Percentiles rank a stretch among this genome's conserved stretches.
Evolutionary conservation across 305 asterid genomes (phyloP).

Genomic region (Plantago lanceolata): DNA sequence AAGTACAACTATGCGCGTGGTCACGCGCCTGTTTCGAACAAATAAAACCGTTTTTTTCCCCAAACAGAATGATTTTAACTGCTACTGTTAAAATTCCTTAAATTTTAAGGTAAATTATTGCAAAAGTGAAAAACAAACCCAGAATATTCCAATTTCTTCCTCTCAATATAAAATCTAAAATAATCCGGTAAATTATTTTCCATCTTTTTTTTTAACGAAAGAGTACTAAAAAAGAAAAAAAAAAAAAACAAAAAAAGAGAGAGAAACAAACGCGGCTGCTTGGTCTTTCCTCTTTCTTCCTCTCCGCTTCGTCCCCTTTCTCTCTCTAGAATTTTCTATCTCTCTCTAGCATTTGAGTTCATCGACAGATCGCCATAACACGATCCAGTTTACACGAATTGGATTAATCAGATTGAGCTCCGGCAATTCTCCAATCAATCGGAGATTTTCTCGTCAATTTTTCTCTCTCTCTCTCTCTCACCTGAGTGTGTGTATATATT

Average conservation of each 20-base stretch:
- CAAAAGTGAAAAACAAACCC: background rate
- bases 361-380: slow-evolving; percentile 46
- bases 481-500: background rate
- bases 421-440: slow-evolving; percentile 10
- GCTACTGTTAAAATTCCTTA: background rate
- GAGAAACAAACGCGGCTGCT: slow-evolving; percentile 45
- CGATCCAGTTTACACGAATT: slow-evolving; percentile 40
- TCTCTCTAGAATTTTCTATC: slow-evolving; percentile 27
- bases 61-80: background rate
- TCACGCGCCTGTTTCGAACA: background rate
- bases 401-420: slow-evolving; percentile 23
- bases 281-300: slow-evolving; percentile 32
- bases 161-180: background rate
- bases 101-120: no score
- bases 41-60: background rate
- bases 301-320: slow-evolving; percentile 13
- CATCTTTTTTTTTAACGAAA: no score
- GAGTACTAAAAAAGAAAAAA: background rate
- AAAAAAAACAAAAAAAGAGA: background rate
- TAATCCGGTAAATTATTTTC: background rate
- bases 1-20: background rate
- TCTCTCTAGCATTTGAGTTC: slow-evolving; percentile 37
- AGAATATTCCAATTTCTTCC: background rate
- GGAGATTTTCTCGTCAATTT: background rate
- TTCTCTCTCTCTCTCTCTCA: no score